phyloP scores from a whole-genome alignment of 805 yeast genomes.

The Spathaspora gorwiae region DNA sequence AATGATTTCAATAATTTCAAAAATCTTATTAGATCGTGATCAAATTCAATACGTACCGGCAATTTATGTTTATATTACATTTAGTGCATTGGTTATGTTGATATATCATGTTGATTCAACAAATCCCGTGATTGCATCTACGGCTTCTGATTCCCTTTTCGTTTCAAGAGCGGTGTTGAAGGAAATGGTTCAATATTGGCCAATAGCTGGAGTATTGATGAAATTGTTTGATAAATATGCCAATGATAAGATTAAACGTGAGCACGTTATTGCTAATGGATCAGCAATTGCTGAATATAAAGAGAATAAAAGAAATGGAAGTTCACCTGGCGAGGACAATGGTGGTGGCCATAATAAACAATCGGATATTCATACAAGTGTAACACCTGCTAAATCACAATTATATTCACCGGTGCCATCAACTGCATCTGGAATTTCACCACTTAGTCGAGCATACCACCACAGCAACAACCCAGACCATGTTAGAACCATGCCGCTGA shows the following conservation, averaged over 20 bases:
- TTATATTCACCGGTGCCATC: constrained; percentile 10
- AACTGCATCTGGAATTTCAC: constrained; percentile 20
- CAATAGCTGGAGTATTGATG: constrained; percentile 33
- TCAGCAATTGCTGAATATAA: constrained; percentile 35
- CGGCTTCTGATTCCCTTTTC: constrained; percentile 39
- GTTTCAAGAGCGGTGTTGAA: constrained; percentile 34
- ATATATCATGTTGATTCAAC: constrained; percentile 59
- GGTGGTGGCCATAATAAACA: neutral
- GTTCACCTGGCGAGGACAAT: neutral
- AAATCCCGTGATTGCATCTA: constrained; percentile 35
- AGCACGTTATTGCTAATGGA: constrained; percentile 35
- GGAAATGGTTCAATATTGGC: constrained; percentile 36
- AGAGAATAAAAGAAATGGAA: constrained; percentile 19
- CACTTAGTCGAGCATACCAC: neutral
- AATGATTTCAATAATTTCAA: constrained; percentile 62
- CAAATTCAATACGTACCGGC: constrained; percentile 53
- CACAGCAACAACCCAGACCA: neutral
- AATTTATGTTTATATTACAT: constrained; percentile 53
- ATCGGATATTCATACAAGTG: neutral
- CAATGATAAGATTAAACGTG: constrained; percentile 38
- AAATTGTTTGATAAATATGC: constrained; percentile 40
- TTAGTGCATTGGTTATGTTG: constrained; percentile 65
- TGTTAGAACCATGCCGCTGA: neutral
- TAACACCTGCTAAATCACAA: neutral
- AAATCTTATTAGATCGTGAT: constrained; percentile 47